phyloP scores from a whole-genome alignment of 139 green algal species.

The Trebouxia sp. region DNA sequence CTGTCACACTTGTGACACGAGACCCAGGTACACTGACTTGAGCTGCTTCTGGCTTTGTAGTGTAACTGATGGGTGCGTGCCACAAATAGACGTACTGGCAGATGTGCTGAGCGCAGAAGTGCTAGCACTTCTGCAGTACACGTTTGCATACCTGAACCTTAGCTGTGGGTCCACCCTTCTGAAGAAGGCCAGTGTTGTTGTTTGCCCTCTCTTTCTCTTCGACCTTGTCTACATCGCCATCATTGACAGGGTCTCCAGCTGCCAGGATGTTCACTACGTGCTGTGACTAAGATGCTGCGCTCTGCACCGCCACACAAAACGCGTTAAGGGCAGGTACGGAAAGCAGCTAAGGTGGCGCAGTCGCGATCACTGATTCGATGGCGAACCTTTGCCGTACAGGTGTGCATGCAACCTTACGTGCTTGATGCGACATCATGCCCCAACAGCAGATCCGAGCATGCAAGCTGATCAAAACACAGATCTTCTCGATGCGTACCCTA shows the following conservation, averaged over 20 bases:
- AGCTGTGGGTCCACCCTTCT: background rate
- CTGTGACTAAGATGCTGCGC: background rate
- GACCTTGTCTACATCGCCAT: background rate
- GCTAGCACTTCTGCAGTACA: background rate
- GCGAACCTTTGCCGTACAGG: too few relatives aligned
- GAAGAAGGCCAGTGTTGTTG: background rate
- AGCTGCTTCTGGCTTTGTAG: too few relatives aligned
- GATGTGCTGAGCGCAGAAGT: too few relatives aligned
- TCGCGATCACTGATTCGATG: too few relatives aligned
- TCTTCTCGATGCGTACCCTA: background rate
- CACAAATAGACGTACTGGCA: too few relatives aligned
- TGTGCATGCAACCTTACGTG: slow-evolving; percentile 2
- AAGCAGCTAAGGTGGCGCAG: too few relatives aligned
- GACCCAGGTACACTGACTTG: too few relatives aligned
- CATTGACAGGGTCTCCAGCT: background rate
- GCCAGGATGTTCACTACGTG: slow-evolving; percentile 9
- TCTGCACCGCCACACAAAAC: too few relatives aligned
- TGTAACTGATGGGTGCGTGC: too few relatives aligned
- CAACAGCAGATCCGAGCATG: background rate
- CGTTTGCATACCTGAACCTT: background rate
- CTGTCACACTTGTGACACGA: too few relatives aligned
- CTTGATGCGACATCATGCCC: too few relatives aligned
- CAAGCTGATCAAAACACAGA: background rate
- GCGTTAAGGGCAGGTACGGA: too few relatives aligned
- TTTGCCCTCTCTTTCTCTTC: background rate